phyloP scores from a whole-genome alignment of 1,139 yeast genomes.

The Sugiyamaella pinicola region DNA sequence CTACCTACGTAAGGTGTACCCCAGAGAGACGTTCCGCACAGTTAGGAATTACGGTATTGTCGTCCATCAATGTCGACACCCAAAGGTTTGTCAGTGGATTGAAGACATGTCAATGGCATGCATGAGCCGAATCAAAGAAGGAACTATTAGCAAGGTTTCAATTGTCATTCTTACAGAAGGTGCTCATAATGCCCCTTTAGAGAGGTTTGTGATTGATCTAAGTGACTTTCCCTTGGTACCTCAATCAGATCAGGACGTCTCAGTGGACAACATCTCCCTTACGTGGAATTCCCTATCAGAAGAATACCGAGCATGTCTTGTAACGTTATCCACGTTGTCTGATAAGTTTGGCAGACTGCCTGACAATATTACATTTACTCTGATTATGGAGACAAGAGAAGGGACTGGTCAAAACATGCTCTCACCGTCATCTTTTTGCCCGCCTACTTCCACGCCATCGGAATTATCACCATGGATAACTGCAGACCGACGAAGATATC shows the following conservation, averaged over 20 bases:
- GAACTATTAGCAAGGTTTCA: slow-evolving; percentile 33
- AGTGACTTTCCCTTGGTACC: slow-evolving; percentile 29
- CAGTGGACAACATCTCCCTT: slow-evolving; percentile 13
- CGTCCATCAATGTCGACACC: slow-evolving; percentile 43
- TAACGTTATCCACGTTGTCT: slow-evolving; percentile 30
- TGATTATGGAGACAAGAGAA: slow-evolving; percentile 34
- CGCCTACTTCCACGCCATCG: slow-evolving; percentile 4
- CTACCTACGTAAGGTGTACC: slow-evolving; percentile 42
- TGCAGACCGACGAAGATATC: slow-evolving; percentile 30
- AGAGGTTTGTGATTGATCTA: slow-evolving; percentile 41
- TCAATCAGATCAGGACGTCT: slow-evolving; percentile 3
- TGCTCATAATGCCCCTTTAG: slow-evolving; percentile 36
- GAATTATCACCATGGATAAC: slow-evolving; percentile 38
- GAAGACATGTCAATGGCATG: slow-evolving; percentile 39
- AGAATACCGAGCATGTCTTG: slow-evolving; percentile 38
- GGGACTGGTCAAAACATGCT: slow-evolving; percentile 5
- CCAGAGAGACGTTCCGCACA: slow-evolving; percentile 38
- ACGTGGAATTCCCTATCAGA: slow-evolving; percentile 32
- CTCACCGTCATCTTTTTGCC: not conserved
- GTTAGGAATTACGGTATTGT: slow-evolving; percentile 43
- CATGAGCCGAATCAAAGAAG: slow-evolving; percentile 34
- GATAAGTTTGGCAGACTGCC: slow-evolving; percentile 33
- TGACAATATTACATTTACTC: slow-evolving; percentile 28
- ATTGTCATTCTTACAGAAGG: slow-evolving; percentile 35
- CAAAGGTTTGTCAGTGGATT: slow-evolving; percentile 44